phyloP scores from a whole-genome alignment of 1,139 yeast genomes.

The Yamadazyma blattariae region DNA sequence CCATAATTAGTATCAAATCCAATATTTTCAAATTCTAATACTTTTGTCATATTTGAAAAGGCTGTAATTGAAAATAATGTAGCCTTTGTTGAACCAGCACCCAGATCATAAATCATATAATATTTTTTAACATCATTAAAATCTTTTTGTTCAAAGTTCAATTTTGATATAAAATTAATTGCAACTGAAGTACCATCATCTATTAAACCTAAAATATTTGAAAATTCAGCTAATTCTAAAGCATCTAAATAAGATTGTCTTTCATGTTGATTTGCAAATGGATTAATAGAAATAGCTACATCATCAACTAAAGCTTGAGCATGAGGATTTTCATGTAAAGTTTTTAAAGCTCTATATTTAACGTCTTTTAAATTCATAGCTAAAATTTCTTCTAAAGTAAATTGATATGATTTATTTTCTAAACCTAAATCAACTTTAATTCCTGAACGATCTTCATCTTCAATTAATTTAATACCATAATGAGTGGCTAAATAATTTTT shows the following conservation, averaged over 20 bases:
- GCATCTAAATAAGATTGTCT: constrained; percentile 74
- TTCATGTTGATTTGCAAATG: constrained; percentile 61
- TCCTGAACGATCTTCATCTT: constrained; percentile 39
- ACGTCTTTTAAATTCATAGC: constrained; percentile 81
- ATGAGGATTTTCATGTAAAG: constrained; percentile 28
- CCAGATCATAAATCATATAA: constrained; percentile 83
- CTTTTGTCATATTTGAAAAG: constrained; percentile 36
- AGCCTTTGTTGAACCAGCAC: constrained; percentile 89
- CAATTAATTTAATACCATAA: constrained; percentile 57
- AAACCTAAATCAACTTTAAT: constrained; percentile 56
- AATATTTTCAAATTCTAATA: constrained; percentile 66
- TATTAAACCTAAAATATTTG: constrained; percentile 60
- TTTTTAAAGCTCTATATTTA: constrained; percentile 56
- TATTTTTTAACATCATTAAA: constrained; percentile 45
- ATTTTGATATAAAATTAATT: constrained; percentile 61
- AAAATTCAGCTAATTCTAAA: constrained; percentile 65
- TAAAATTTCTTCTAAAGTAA: constrained; percentile 63
- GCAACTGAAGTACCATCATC: constrained; percentile 94
- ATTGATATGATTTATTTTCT: constrained; percentile 42
- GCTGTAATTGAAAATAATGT: constrained; percentile 68
- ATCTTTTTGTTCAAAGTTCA: constrained; percentile 36
- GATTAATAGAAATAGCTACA: constrained; percentile 75
- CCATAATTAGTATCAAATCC: constrained; percentile 68
- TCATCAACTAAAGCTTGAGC: constrained; percentile 51
- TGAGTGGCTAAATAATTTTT: constrained; percentile 48